Evolutionary conservation across 768 basidiomycete species (phyloP), one percentile per base, ranked within the genome.

Genomic region (Scleroderma bovista): DNA sequence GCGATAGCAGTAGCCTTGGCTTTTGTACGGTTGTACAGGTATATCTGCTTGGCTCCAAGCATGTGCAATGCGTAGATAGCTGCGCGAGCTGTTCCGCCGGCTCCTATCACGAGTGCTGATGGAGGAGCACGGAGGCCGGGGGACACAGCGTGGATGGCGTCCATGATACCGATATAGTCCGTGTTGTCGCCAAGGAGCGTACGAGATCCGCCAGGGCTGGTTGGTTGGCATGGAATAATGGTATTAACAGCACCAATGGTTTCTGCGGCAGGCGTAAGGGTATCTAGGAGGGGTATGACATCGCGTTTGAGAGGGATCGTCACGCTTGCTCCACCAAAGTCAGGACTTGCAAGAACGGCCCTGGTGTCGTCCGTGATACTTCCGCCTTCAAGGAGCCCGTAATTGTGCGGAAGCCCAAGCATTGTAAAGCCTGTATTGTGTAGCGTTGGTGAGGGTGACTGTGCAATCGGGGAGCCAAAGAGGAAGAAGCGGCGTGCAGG

Each of bases 231-330:
- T 2, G 86, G 84, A 16, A 93, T 76, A 65, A 98, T 79, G 39
- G 94, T 98, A 67, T 99, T 98, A 55, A 98, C 91, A 0, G 96
- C 96, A 0, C 96, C 96, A 51, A 99, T 93, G 3, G 79, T 73
- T 57, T 81, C 72, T 1, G 93, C 96, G 19, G 92, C 84, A 0
- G 83, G 80, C 0, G 93, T 88, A 37, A 97, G 68, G 47, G 72
- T 69, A 60, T 94, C 88, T 45, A 99, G 78, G 6, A 88, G 72
- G 1, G 87, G 81, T 43, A 98, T 91, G 55, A 98, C 75, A 52
- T 91, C 88, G 34, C 95, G 73, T 69, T 99, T 99, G 75, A 86
- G 84, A 2, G 96, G 96, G 55, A 98, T 97, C 17, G 96, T 99
- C 23, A 98, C 93, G 5, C 89, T 92, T 15, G 93, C 96, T 0